Conservation (phyloP, 352 stramenopile genomes). For the Phytophthora sojae region DNA sequence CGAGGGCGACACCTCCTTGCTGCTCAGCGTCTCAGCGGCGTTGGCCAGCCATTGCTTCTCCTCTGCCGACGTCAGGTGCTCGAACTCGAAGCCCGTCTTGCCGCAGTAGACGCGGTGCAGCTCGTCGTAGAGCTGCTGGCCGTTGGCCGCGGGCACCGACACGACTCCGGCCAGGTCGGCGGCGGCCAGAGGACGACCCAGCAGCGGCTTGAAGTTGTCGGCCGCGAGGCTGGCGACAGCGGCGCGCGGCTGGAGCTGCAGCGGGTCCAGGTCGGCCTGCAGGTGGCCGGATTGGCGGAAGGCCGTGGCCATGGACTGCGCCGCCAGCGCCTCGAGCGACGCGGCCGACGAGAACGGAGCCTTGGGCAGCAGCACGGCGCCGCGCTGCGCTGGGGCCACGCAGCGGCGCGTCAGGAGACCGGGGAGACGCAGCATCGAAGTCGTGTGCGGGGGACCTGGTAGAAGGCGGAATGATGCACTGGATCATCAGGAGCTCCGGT, state of each 20-base stretch:
- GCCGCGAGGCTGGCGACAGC: conserved; percentile 46
- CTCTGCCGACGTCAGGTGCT: conserved; percentile 63
- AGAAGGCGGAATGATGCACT: conserved; percentile 30
- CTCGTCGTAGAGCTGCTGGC: conserved; percentile 66
- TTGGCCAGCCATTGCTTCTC: conserved; percentile 80
- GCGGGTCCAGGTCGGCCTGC: conserved; percentile 74
- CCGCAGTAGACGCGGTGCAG: conserved; percentile 74
- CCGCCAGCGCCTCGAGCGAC: conserved; percentile 68
- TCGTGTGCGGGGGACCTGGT: not conserved
- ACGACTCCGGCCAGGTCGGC: conserved; percentile 35
- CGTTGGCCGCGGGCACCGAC: conserved; percentile 34
- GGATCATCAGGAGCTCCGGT: conserved; percentile 5
- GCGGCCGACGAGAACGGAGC: conserved; percentile 43
- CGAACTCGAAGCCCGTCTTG: conserved; percentile 86
- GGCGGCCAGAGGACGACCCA: conserved; percentile 32
- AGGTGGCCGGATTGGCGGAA: conserved; percentile 85
- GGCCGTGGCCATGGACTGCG: conserved; percentile 69
- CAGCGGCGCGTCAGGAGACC: conserved; percentile 36
- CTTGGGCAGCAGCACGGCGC: conserved; percentile 9
- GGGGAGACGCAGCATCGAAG: conserved; percentile 68
- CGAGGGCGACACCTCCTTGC: conserved; percentile 56
- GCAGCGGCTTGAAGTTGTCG: conserved; percentile 63
- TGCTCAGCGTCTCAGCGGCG: conserved; percentile 54
- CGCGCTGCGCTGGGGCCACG: conserved; percentile 31
- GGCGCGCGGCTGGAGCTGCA: conserved; percentile 50